These are phyloP conservation scores for Clonostachys sp. DNA, from an alignment of 2,329 filamentous ascomycete species.

Conservation along the genomic window DNA sequence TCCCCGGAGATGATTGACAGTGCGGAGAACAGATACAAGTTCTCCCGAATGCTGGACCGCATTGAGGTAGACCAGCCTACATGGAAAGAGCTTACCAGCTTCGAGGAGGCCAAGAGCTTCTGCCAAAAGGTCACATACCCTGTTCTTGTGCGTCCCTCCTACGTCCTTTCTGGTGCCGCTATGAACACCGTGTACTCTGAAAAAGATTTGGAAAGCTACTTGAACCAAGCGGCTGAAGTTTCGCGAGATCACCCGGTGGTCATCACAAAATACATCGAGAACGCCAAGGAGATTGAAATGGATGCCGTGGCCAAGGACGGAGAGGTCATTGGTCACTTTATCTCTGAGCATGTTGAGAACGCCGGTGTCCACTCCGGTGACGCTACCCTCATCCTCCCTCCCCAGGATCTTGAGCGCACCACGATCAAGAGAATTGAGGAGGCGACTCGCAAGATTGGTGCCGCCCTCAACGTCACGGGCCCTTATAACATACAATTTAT, in stretches of 20 bases:
- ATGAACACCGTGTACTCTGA: slow-evolving; percentile 99
- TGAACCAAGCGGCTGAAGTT: slow-evolving; percentile 87
- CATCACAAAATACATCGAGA: slow-evolving; percentile 99
- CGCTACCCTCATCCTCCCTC: slow-evolving; percentile 89
- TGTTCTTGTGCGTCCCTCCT: slow-evolving; percentile 91
- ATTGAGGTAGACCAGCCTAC: slow-evolving; percentile 94
- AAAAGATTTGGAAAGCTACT: slow-evolving; percentile 82
- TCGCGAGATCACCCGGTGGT: slow-evolving; percentile 95
- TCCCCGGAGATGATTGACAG: slow-evolving; percentile 99
- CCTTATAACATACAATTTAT: slow-evolving; percentile 99
- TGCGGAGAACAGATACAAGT: slow-evolving; percentile 97
- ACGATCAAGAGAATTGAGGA: slow-evolving; percentile 91
- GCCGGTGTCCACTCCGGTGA: slow-evolving; percentile 98
- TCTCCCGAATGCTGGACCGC: slow-evolving; percentile 93
- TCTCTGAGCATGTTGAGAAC: slow-evolving; percentile 98
- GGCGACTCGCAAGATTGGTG: slow-evolving; percentile 90
- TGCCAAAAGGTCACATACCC: slow-evolving; percentile 88
- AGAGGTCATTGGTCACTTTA: slow-evolving; percentile 88
- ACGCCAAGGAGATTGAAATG: slow-evolving; percentile 99
- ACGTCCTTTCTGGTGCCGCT: slow-evolving; percentile 92
- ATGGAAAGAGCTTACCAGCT: slow-evolving; percentile 97
- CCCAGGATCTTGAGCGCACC: slow-evolving; percentile 84
- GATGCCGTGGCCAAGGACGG: slow-evolving; percentile 92
- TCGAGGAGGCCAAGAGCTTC: slow-evolving; percentile 83
- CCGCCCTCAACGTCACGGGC: slow-evolving; percentile 90